Percentiles rank a stretch among this genome's conserved stretches.
phyloP scores from a whole-genome alignment of 495 filamentous ascomycete species.

The Penicillium desertorum region DNA sequence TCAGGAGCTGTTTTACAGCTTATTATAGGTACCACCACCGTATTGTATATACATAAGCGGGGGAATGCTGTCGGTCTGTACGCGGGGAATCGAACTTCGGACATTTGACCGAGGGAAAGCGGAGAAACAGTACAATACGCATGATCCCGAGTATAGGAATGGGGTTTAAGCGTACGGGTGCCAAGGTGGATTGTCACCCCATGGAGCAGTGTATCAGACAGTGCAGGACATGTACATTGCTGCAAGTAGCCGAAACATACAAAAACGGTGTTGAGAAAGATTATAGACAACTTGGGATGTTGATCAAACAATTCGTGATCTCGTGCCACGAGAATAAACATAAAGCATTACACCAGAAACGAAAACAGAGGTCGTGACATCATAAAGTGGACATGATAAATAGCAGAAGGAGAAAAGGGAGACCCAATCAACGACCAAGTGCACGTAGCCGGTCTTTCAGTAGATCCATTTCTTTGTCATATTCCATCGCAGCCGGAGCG shows the following conservation, averaged over 20 bases:
- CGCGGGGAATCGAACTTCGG: neutral
- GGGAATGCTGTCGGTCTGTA: too few species aligned
- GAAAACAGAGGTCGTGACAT: conserved; percentile 29
- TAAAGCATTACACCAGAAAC: conserved; percentile 11
- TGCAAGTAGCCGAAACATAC: conserved; percentile 3
- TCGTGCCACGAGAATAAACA: conserved; percentile 5
- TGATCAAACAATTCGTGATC: conserved; percentile 7
- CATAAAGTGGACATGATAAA: conserved; percentile 23
- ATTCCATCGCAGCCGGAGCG: conserved; percentile 15
- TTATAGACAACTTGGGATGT: conserved; percentile 6
- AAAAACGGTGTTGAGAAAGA: neutral
- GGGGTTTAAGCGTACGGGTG: neutral
- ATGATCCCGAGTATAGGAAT: neutral
- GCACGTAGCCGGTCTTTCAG: conserved; percentile 37
- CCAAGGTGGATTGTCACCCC: neutral
- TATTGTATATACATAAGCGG: too few species aligned
- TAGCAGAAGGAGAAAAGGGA: conserved; percentile 9
- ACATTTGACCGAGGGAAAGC: neutral
- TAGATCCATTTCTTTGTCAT: conserved; percentile 36
- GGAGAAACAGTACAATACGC: neutral
- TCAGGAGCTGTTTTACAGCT: neutral
- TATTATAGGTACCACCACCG: too few species aligned
- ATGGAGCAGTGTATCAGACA: neutral
- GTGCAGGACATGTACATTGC: neutral
- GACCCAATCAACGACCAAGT: conserved; percentile 28